Conservation (phyloP, 2,329 filamentous ascomycete species). For the Trichophyton simii region DNA sequence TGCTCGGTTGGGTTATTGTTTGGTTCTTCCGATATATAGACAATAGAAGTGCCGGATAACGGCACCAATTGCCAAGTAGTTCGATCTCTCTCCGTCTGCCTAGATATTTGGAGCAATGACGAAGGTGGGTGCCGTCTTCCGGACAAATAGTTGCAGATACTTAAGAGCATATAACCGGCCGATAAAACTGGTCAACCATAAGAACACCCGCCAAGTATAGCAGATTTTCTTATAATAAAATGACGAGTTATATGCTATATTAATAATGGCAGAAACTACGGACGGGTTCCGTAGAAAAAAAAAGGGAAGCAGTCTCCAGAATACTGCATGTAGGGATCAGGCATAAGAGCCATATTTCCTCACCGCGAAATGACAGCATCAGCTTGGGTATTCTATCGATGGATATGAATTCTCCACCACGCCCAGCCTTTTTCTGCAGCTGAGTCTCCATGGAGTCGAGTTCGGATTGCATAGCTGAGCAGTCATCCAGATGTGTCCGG, state of each 20-base stretch:
- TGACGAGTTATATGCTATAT: not conserved
- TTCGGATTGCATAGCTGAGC: not conserved
- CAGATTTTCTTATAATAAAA: not conserved
- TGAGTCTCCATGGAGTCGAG: not conserved
- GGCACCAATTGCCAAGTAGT: too few species aligned
- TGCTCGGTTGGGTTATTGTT: too few species aligned
- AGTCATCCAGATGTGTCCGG: not conserved
- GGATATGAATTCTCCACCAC: slow-evolving; percentile 12
- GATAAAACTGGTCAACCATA: not conserved
- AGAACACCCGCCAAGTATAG: not conserved
- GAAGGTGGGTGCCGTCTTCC: not conserved
- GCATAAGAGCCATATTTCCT: not conserved
- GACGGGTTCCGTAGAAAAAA: not conserved
- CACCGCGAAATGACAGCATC: not conserved
- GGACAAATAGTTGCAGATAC: not conserved
- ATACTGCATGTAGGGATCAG: not conserved
- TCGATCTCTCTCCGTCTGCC: too few species aligned
- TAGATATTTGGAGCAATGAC: too few species aligned
- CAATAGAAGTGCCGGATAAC: too few species aligned
- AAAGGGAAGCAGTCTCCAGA: not conserved
- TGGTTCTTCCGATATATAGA: too few species aligned
- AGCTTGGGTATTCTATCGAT: not conserved
- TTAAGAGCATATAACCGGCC: not conserved
- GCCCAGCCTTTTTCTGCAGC: not conserved
- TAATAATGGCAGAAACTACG: not conserved